Conservation (phyloP, 2,329 filamentous ascomycete genomes). For the Neoscytalidium dimidiatum region DNA sequence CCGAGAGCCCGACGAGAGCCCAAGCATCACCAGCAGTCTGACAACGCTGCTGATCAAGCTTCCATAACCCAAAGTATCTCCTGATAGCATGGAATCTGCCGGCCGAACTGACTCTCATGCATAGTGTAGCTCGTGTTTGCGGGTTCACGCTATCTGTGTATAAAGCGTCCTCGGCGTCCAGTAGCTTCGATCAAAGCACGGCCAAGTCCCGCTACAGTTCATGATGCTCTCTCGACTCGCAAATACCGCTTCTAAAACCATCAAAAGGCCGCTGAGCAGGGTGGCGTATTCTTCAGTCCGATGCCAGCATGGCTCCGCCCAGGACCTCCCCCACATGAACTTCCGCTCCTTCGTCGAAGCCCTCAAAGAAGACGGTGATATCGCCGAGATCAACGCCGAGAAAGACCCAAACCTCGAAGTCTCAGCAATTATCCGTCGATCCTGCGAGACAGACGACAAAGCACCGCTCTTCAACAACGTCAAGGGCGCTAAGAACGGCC, state of each 20-base stretch:
- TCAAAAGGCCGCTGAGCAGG: not conserved
- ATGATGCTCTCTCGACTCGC: conserved; percentile 4
- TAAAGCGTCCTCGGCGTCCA: not conserved
- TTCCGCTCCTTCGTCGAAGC: conserved; percentile 52
- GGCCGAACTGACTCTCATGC: not conserved
- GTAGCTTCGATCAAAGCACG: no score
- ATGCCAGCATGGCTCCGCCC: not conserved
- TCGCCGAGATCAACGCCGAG: conserved; percentile 47
- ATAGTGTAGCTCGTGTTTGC: not conserved
- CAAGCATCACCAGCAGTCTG: not conserved
- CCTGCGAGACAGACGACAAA: conserved; percentile 48
- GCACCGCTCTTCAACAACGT: conserved; percentile 57
- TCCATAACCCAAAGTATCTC: not conserved
- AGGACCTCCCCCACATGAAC: conserved; percentile 33
- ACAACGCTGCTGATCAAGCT: not conserved
- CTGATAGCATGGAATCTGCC: not conserved
- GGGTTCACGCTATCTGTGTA: not conserved
- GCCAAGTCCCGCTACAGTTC: not conserved
- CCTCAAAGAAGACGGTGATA: conserved; percentile 45
- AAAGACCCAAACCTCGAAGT: conserved; percentile 50
- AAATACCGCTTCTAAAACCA: not conserved
- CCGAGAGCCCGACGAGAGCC: conserved; percentile 1
- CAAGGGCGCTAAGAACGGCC: conserved; percentile 47
- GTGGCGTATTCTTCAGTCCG: not conserved
- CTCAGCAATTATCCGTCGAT: conserved; percentile 49